A percentile compares a stretch with the other conserved stretches of the same genome.
phyloP scores from a whole-genome alignment of 331 rosid genomes.

The Spiraea crenata region DNA sequence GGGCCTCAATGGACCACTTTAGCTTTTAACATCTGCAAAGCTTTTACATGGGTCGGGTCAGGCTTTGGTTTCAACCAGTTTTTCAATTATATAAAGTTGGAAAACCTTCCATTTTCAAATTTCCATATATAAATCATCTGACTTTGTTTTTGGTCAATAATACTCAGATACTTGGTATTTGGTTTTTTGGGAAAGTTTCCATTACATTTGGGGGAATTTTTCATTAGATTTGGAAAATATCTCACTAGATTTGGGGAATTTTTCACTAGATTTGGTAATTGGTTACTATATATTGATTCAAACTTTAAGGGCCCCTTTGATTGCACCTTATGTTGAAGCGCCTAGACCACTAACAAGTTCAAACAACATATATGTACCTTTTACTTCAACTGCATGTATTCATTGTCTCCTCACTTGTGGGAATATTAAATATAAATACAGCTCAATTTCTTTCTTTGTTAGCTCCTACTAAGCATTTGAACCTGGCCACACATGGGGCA shows the following conservation, averaged over 20 bases:
- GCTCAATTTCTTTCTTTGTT: not conserved
- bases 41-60: slow-evolving; percentile 11
- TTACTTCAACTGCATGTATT: no score
- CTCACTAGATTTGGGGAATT: not conserved
- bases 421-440: not conserved
- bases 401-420: not conserved
- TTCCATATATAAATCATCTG: no score
- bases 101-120: not conserved
- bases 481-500: not conserved
- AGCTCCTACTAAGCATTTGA: not conserved
- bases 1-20: slow-evolving; percentile 19
- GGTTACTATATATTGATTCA: not conserved
- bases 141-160: no score
- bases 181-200: no score
- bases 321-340: not conserved
- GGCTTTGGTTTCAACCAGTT: not conserved
- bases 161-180: no score
- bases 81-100: not conserved
- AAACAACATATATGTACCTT: no score
- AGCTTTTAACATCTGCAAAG: not conserved
- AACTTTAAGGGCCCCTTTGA: not conserved
- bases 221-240: not conserved
- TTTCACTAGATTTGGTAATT: not conserved
- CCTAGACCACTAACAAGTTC: no score
- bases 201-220: not conserved